These are phyloP conservation scores for Chrysochromulina parva DNA, from an alignment of 78 protist species.

Conservation along the genomic window DNA sequence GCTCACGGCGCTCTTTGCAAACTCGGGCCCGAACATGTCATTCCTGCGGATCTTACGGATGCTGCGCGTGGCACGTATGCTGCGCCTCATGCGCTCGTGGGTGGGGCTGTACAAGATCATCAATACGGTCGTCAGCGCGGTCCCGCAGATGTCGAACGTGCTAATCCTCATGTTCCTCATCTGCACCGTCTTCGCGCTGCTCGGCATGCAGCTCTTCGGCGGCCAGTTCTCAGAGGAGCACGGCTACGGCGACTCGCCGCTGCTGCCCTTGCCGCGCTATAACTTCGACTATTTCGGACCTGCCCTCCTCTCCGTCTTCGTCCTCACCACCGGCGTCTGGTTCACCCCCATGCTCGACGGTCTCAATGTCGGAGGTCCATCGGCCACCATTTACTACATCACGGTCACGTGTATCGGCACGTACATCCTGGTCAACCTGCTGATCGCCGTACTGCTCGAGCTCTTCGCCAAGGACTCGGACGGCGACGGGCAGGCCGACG, in stretches of 20 bases:
- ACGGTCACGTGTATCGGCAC: no score
- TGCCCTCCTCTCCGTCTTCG: constrained; percentile 23
- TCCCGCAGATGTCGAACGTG: background rate
- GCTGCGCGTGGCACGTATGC: constrained; percentile 28
- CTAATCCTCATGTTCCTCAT: background rate
- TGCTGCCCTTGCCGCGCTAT: background rate
- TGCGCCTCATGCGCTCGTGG: constrained; percentile 16
- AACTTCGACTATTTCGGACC: constrained; percentile 14
- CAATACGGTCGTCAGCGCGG: background rate
- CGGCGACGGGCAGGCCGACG: no score
- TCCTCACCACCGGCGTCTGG: constrained; percentile 9
- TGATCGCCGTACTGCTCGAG: no score
- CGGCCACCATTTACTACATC: no score
- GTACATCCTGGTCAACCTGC: no score
- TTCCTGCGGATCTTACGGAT: background rate
- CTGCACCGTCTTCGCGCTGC: background rate
- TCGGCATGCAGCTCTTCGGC: constrained; percentile 57
- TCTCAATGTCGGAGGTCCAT: no score
- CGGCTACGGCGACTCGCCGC: background rate
- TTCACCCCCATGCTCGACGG: no score
- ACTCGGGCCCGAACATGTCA: background rate
- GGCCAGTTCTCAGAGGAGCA: background rate
- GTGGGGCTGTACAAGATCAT: background rate
- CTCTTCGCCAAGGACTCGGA: no score
- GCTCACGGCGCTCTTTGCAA: background rate